These are phyloP conservation scores for Rhytidhysteron rufulum DNA, from an alignment of 2,329 filamentous ascomycete species.

Conservation along the genomic window DNA sequence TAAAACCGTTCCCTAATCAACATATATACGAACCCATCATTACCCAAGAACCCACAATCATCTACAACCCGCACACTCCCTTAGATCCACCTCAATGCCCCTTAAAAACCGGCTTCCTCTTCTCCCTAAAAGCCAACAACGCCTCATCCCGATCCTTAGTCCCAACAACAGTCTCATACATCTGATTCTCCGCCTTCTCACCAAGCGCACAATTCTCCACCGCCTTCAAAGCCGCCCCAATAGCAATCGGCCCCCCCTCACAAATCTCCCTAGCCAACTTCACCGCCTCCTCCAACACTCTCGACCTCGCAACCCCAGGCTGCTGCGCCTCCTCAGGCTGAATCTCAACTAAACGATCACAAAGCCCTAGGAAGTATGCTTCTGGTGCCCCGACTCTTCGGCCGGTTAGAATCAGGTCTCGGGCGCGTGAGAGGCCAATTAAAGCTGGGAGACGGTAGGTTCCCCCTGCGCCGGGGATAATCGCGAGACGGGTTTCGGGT, in stretches of 20 bases:
- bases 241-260: slow-evolving; percentile 80
- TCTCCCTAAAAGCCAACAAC: slow-evolving; percentile 76
- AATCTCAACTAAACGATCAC: slow-evolving; percentile 84
- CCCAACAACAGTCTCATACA: slow-evolving; percentile 77
- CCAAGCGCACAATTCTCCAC: slow-evolving; percentile 62
- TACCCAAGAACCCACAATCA: too few relatives aligned
- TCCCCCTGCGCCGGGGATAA: slow-evolving; percentile 91
- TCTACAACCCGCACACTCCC: too few relatives aligned
- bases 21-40: too few relatives aligned
- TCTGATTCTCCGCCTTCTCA: slow-evolving; percentile 78
- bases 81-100: slow-evolving; percentile 47
- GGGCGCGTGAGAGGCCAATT: slow-evolving; percentile 75
- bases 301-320: slow-evolving; percentile 57
- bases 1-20: too few relatives aligned
- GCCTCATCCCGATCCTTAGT: slow-evolving; percentile 89
- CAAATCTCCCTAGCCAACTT: slow-evolving; percentile 80
- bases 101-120: slow-evolving; percentile 66
- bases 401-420: slow-evolving; percentile 86
- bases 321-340: slow-evolving; percentile 52
- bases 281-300: slow-evolving; percentile 72
- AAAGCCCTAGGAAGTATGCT: slow-evolving; percentile 87
- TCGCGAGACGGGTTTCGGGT: slow-evolving; percentile 88
- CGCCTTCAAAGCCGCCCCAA: slow-evolving; percentile 74
- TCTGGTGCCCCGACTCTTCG: slow-evolving; percentile 78
- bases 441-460: slow-evolving; percentile 81